phyloP scores from a whole-genome alignment of 2,329 filamentous ascomycete species.

The Exophiala xenobiotica region DNA sequence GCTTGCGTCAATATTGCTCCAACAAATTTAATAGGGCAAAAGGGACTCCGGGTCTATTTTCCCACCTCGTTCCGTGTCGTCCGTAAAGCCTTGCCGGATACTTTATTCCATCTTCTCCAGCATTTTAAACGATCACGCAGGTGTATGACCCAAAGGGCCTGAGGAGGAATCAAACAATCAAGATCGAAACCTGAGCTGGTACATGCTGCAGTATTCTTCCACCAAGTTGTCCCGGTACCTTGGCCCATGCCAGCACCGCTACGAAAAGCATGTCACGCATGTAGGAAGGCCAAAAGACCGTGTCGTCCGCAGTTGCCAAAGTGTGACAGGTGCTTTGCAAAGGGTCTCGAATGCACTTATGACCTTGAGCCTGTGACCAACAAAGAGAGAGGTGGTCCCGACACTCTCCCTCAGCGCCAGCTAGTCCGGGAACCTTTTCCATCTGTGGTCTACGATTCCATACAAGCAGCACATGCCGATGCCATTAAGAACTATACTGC shows the following conservation, averaged over 20 bases:
- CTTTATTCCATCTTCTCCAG: too few species aligned
- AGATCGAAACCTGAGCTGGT: too few species aligned
- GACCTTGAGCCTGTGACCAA: conserved; percentile 28
- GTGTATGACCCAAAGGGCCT: too few species aligned
- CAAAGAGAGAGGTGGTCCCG: not conserved
- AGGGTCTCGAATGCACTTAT: conserved; percentile 52
- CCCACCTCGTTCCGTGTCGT: too few species aligned
- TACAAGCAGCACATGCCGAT: conserved; percentile 19
- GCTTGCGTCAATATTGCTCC: too few species aligned
- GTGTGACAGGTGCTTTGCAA: conserved; percentile 54
- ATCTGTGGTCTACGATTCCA: conserved; percentile 17
- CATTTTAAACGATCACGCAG: too few species aligned
- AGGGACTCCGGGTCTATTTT: too few species aligned
- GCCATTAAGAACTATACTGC: conserved; percentile 13
- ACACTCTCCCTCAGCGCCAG: not conserved
- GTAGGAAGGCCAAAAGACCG: conserved; percentile 57
- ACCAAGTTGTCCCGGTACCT: not conserved
- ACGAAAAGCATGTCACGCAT: conserved; percentile 58
- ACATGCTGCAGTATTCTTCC: too few species aligned
- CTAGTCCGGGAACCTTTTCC: conserved; percentile 13
- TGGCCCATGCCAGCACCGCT: conserved; percentile 17
- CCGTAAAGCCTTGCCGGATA: too few species aligned
- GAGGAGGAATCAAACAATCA: too few species aligned
- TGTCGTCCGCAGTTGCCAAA: conserved; percentile 54
- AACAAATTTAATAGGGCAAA: too few species aligned